A percentile compares a stretch with the other conserved stretches of the same genome.
Evolutionary conservation across 1,284 basidiomycete genomes (phyloP).

Genomic region (Ceratobasidium sp.): DNA sequence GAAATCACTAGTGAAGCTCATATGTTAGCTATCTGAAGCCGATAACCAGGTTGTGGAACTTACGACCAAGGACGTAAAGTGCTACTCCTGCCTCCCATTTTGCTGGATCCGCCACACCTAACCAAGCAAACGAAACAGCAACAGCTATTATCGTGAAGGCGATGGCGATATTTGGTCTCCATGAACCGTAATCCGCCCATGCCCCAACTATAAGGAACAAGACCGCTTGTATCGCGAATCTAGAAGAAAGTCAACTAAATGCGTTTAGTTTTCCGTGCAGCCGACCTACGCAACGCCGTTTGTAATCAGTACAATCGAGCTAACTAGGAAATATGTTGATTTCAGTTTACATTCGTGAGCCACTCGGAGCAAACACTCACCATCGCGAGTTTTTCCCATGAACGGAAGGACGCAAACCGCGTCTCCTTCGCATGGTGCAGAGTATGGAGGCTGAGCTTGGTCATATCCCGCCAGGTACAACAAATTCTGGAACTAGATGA

Average conservation of each 20-base stretch:
- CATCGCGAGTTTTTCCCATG: constrained; percentile 71
- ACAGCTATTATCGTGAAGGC: constrained; percentile 78
- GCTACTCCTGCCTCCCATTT: constrained; percentile 78
- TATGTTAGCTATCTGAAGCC: constrained; percentile 1
- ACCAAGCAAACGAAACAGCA: constrained; percentile 81
- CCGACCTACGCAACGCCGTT: constrained; percentile 64
- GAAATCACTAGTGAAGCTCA: constrained; percentile 69
- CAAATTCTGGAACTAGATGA: constrained; percentile 76
- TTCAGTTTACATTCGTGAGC: background rate
- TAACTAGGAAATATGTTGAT: constrained; percentile 63
- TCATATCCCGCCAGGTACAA: constrained; percentile 79
- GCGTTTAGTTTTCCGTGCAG: constrained; percentile 39
- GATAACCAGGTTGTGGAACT: constrained; percentile 53
- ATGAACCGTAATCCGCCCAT: constrained; percentile 83
- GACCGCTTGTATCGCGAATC: constrained; percentile 78
- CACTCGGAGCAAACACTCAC: constrained; percentile 58
- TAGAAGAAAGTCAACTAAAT: constrained; percentile 55
- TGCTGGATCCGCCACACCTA: constrained; percentile 74
- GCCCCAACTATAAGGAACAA: constrained; percentile 75
- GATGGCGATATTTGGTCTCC: constrained; percentile 82
- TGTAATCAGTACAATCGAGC: constrained; percentile 80
- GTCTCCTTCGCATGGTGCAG: constrained; percentile 63
- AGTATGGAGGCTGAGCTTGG: constrained; percentile 68
- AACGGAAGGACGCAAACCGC: constrained; percentile 75
- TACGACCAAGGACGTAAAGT: constrained; percentile 81